A percentile compares a stretch with the other conserved stretches of the same genome.
These are phyloP conservation scores for Euphorbia peplus DNA, from an alignment of 345 rosid species.

Conservation along the genomic window DNA sequence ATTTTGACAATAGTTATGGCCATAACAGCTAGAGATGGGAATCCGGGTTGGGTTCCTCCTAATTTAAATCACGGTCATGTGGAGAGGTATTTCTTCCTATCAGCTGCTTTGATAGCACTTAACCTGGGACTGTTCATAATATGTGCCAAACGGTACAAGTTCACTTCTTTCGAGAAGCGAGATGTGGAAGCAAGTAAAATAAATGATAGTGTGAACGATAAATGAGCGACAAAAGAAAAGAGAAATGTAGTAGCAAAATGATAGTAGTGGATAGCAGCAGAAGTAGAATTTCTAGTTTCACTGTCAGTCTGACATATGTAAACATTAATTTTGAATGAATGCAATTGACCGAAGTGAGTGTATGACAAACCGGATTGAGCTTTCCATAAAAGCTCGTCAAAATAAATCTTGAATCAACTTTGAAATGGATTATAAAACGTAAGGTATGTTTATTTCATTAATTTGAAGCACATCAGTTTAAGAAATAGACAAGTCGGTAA, in stretches of 20 bases:
- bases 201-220: neutral
- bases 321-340: neutral
- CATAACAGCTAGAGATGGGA: conserved; percentile 23
- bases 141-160: conserved; percentile 1
- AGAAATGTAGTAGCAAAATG: neutral
- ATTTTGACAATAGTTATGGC: conserved; percentile 32
- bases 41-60: conserved; percentile 39
- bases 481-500: neutral
- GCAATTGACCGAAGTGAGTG: neutral
- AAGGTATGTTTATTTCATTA: neutral
- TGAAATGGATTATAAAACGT: neutral
- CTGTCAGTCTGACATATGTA: neutral
- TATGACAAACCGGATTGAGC: neutral
- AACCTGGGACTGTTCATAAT: conserved; percentile 20
- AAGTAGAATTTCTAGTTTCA: neutral
- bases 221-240: too few species aligned
- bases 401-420: neutral
- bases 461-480: neutral
- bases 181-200: neutral
- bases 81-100: conserved; percentile 39
- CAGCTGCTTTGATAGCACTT: conserved; percentile 21
- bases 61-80: conserved; percentile 35
- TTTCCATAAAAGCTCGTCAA: neutral
- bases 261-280: neutral
- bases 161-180: conserved; percentile 20